Evolutionary conservation across 164 flowering plant genomes (phyloP).

Genomic region (Hamamelis virginiana): DNA sequence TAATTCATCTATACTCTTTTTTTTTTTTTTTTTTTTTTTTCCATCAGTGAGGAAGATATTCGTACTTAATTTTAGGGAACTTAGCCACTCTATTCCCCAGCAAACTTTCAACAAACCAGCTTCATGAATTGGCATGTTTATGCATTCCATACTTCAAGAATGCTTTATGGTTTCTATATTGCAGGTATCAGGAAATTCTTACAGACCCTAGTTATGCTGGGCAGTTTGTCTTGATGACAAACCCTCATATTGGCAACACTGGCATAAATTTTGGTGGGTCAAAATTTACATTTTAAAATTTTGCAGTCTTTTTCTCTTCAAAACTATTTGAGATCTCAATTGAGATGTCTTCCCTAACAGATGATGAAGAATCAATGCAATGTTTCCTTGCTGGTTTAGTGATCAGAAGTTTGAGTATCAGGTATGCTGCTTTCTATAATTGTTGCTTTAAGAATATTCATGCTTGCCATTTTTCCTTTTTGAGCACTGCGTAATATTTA

Average conservation of each 20-base stretch:
- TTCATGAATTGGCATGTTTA: conserved; percentile 1
- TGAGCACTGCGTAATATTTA: background rate
- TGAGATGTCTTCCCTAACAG: conserved; percentile 29
- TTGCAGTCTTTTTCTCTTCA: background rate
- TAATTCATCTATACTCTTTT: no score
- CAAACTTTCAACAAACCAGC: background rate
- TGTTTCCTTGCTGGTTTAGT: conserved; percentile 85
- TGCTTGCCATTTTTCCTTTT: background rate
- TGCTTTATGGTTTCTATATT: conserved; percentile 8
- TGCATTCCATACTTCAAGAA: background rate
- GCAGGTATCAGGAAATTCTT: conserved; percentile 84
- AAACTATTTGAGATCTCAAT: background rate
- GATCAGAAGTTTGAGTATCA: conserved; percentile 72
- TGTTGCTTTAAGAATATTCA: background rate
- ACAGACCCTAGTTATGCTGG: conserved; percentile 96
- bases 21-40: no score
- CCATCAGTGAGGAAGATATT: no score
- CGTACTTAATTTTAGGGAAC: background rate
- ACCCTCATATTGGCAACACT: conserved; percentile 88
- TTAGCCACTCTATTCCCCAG: background rate
- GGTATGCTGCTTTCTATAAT: conserved; percentile 29
- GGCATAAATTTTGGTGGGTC: conserved; percentile 78
- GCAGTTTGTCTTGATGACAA: conserved; percentile 88
- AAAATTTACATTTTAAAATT: background rate
- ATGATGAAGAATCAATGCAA: conserved; percentile 76